Conservation (phyloP, 257 asterid species). For the Nicotiana paniculata region DNA sequence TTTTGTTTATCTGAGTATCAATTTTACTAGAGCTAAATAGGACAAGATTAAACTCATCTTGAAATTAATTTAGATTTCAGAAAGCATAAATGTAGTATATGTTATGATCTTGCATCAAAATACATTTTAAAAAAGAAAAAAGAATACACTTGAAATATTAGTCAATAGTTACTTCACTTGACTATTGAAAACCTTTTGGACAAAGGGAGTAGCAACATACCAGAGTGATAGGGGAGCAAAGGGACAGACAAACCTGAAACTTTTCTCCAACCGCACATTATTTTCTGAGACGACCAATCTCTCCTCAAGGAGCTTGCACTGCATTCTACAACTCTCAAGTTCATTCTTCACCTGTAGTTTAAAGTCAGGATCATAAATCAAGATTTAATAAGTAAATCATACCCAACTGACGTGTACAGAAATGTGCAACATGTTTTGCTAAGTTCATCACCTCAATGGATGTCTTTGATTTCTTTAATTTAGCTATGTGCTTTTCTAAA, state of each 20-base stretch:
- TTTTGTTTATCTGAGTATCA: background rate
- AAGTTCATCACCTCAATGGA: background rate
- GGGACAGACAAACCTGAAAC: conserved; percentile 38
- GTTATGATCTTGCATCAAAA: background rate
- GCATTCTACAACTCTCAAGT: conserved; percentile 45
- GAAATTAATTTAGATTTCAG: background rate
- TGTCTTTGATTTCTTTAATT: background rate
- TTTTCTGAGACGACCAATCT: conserved; percentile 29
- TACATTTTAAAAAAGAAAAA: background rate
- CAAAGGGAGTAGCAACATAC: background rate
- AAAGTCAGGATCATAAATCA: conserved; percentile 7
- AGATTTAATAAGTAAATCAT: conserved; percentile 4
- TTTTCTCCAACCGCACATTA: conserved; percentile 25
- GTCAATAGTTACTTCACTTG: background rate
- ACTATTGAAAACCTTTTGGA: conserved; percentile 1
- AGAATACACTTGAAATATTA: background rate
- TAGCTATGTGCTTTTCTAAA: background rate
- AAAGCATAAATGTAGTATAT: background rate
- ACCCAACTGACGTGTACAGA: background rate
- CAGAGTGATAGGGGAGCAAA: conserved; percentile 2
- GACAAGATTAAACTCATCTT: background rate
- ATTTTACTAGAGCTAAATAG: background rate
- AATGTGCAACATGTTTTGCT: conserved; percentile 1
- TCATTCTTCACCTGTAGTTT: conserved; percentile 45
- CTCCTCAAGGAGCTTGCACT: conserved; percentile 41